These are phyloP conservation scores for Trichosanthes truncata DNA, from an alignment of 306 rosid species.

Conservation along the genomic window DNA sequence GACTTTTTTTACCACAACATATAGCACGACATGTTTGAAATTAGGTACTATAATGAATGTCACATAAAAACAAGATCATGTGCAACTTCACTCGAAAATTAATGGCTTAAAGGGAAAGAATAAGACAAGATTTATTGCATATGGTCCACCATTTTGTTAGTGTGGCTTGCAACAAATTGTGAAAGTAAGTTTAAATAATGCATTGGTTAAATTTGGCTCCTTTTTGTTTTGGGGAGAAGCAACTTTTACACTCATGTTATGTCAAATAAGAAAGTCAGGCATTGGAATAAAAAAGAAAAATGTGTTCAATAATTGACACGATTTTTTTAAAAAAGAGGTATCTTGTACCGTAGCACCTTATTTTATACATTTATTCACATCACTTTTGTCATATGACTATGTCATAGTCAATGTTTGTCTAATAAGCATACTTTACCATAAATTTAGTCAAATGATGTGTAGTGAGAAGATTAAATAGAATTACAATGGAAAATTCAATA, in stretches of 20 bases:
- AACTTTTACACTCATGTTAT: background rate
- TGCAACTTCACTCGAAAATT: background rate
- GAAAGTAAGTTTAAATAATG: background rate
- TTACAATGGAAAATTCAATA: too few species aligned
- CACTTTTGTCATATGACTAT: too few species aligned
- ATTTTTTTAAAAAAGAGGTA: too few species aligned
- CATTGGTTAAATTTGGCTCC: background rate
- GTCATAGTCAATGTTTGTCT: too few species aligned
- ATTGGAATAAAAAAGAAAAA: too few species aligned
- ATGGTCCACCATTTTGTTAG: background rate
- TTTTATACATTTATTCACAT: too few species aligned
- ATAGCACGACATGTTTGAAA: background rate
- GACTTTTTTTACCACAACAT: background rate
- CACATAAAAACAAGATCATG: background rate
- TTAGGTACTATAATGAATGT: background rate
- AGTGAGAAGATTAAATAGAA: too few species aligned
- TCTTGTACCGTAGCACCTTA: too few species aligned
- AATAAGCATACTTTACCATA: too few species aligned
- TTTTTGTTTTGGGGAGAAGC: too few species aligned
- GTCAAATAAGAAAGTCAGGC: background rate
- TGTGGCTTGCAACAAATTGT: background rate
- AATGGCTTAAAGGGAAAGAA: background rate
- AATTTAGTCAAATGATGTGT: too few species aligned
- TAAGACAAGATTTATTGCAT: background rate
- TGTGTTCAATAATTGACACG: too few species aligned